Evolutionary conservation across 202 grass and related monocot genomes (phyloP), one percentile per base, ranked within the genome.

Genomic region (Panicum hallii): DNA sequence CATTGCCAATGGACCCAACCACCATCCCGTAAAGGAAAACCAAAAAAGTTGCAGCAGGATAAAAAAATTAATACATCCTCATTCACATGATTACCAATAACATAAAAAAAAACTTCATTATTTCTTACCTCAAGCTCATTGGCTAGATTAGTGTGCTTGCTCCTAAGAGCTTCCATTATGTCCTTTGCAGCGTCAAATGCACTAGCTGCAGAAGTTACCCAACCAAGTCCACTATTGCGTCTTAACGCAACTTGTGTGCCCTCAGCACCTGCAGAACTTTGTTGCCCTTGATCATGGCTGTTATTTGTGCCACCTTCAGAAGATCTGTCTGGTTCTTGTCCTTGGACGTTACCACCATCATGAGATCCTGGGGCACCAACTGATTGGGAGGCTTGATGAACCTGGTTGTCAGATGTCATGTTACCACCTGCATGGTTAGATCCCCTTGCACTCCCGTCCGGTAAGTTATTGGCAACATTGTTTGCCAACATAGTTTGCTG

Each of bases 151-250:
- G 91, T 94, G 79, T 99, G 97, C 78, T 97, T 99, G 88, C 93
- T 97, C 75, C 97, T 92, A 75, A 99, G 92, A 93, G 90, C 77
- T 86, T 99, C 97, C 97, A 99, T 99, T 81, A 99, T 99, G 68
- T 99, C 97, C 81, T 99, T 99, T 75, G 97, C 97, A 62, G 93
- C 93, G 80, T 99, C 97, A 93, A 99, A 99, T 74, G 97, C 97
- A 90, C 90, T 94, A 66, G 93, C 88, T 82, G 91, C 92, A 44
- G 97, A 94, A 86, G 93, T 79, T 71, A 83, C 88, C 90, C 87
- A 94, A 75, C 91, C 91, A 90, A 83, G 76, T 75, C 87, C 94
- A 85, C 79, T 87, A 65, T 81, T 92, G n/a, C 93, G 93, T 76
- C 97, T 89, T 79, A 88, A 70, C 13, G 80, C 67, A 85, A 88